These are phyloP conservation scores for Beauveria asiatica DNA, from an alignment of 2,329 filamentous ascomycete species.

Conservation along the genomic window DNA sequence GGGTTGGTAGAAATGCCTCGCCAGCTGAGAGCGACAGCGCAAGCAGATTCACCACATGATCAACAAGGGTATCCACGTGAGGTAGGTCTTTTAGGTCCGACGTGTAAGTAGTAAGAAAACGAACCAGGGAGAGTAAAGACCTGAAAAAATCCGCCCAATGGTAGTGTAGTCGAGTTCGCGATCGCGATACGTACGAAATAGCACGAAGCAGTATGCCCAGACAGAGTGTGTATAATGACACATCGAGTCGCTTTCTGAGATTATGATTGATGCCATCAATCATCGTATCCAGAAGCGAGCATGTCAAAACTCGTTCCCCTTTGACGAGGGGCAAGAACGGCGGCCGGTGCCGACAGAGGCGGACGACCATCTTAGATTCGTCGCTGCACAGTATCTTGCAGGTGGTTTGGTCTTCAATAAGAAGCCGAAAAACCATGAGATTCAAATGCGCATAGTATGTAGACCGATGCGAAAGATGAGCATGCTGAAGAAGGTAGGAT, in stretches of 20 bases:
- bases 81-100: slow-evolving; percentile 62
- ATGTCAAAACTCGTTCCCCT: slow-evolving; percentile 63
- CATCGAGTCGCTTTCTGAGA: slow-evolving; percentile 73
- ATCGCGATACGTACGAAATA: slow-evolving; percentile 74
- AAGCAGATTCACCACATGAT: slow-evolving; percentile 71
- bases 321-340: slow-evolving; percentile 72
- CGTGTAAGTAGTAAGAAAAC: slow-evolving; percentile 83
- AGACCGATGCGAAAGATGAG: slow-evolving; percentile 70
- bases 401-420: slow-evolving; percentile 76
- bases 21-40: slow-evolving; percentile 78
- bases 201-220: slow-evolving; percentile 76
- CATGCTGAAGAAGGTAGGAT: slow-evolving; percentile 90
- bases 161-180: slow-evolving; percentile 72
- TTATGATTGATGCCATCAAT: slow-evolving; percentile 93
- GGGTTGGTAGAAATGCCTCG: slow-evolving; percentile 82
- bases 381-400: slow-evolving; percentile 80
- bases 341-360: slow-evolving; percentile 81
- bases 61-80: slow-evolving; percentile 65
- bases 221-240: slow-evolving; percentile 73
- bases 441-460: slow-evolving; percentile 78
- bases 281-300: slow-evolving; percentile 75
- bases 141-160: slow-evolving; percentile 97
- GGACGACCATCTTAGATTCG: slow-evolving; percentile 63
- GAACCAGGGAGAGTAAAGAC: slow-evolving; percentile 75
- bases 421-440: slow-evolving; percentile 73